Base-by-base conservation (phyloP, 2,329 filamentous ascomycete genomes). In the Colletotrichum spinosum region DNA sequence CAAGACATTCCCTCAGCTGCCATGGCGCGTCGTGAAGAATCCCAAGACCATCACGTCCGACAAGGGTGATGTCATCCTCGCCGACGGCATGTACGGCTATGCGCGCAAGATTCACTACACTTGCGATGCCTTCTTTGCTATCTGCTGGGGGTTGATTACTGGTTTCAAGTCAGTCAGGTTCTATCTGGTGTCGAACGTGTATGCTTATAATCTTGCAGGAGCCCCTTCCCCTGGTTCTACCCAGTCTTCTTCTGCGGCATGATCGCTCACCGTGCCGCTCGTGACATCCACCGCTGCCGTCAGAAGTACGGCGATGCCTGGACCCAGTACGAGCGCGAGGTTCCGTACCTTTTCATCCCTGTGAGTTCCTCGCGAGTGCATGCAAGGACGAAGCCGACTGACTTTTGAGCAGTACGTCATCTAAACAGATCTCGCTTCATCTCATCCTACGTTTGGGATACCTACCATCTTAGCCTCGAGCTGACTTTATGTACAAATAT, bases 191-290 rank as follows among this genome's bases (percentile, higher is more conserved):
- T 39, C 25, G 5, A 8, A 0, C 12, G 8, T 8, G 8, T 17
- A 25, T 48, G 41, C 55, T 58, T 4, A 58, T 11, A 37, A 50
- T 1, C 5, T 37, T 37, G n/a, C 34, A 70, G 68, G 48, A 93
- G 90, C 74, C 92, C 92, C 0, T 94, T 95, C 79, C 93, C 93
- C 1, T 97, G 93, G 92, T 96, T 97, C 79, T 95, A 97, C 75
- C 91, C 92, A 0, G 77, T 92, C 41, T 97, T 97, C 82, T 97
- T 97, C 76, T 82, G 83, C 15, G 79, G 80, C 70, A 95, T 95
- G 92, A 95, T 96, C 73, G 83, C 88, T 9, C 93, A 97, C 77
- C 90, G 93, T 65, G 90, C 92, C 5, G 81, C 82, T 69, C 85
- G 93, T 66, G 93, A 97, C 74, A 92, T 94, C 66, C 83, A 91